Evolutionary conservation across 2,329 filamentous ascomycete genomes (phyloP), one percentile per base, ranked within the genome.

Genomic region (Trichoderma sp.): DNA sequence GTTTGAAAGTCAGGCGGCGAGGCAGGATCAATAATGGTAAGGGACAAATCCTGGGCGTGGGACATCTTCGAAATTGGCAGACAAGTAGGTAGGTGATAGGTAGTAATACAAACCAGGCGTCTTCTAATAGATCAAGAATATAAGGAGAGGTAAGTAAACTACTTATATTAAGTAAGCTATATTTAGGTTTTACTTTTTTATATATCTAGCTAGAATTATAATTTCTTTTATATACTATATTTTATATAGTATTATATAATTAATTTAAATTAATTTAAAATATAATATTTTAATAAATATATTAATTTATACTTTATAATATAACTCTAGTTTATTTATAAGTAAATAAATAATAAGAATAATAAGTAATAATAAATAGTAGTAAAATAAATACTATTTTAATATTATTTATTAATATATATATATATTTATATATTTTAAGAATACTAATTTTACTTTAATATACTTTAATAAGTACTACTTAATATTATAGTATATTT

Each of bases 1-100:
- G 80, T 79, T 60, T 81, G 74, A 77, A 97, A 97, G 30, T 70
- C n/a, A n/a, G 68, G 72, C 39, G 81, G 75, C 21, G 78, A 75
- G 19, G 77, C 74, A 19, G 77, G 72, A 72, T 86, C 81, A 55
- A 90, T 77, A n/a, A 79, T 68, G 65, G 79, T 76, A 48, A 86
- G 79, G 54, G 73, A 39, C 19, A 26, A 14, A 12, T 41, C 30
- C 6, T 51, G 57, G 19, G 50, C 19, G 17, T 43, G 14, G 21
- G 57, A 24, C 57, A 60, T 59, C n/a, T 47, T 58, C 15, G 47
- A 17, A 0, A 14, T 39, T 39, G 34, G 34, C 34, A 3, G 34
- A 39, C 34, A 39, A 12, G 21, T 24, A 24, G 34, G 34, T 39
- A 39, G 34, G 34, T 39, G 5, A 14, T 14, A 39, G 12, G 12